Evolutionary conservation across 1,139 yeast genomes (phyloP).

Genomic region (Yamadazyma triangularis): DNA sequence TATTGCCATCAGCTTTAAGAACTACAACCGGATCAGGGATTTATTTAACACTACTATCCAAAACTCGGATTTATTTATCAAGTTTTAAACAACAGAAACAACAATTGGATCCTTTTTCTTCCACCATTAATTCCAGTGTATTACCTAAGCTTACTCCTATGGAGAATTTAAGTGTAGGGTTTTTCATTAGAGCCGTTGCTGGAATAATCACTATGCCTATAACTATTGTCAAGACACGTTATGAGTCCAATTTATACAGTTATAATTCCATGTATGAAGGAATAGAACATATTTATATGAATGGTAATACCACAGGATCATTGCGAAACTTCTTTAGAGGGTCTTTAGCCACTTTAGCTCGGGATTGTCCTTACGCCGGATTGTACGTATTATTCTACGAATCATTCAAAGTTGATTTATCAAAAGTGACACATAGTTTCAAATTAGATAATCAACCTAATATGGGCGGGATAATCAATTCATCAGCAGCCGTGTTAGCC

Average conservation of each 20-base stretch:
- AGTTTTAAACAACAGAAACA: conserved; percentile 15
- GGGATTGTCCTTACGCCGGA: conserved; percentile 98
- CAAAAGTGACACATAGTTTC: conserved; percentile 14
- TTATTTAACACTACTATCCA: conserved; percentile 69
- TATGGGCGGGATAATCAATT: conserved; percentile 56
- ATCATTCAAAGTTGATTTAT: conserved; percentile 47
- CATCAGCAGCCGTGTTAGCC: conserved; percentile 66
- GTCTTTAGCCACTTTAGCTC: conserved; percentile 75
- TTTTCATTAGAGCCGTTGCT: conserved; percentile 71
- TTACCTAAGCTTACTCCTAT: conserved; percentile 69
- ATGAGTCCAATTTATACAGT: conserved; percentile 70
- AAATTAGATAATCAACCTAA: conserved; percentile 5
- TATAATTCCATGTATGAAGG: conserved; percentile 69
- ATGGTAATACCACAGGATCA: conserved; percentile 26
- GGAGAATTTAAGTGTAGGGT: conserved; percentile 76
- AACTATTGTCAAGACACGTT: conserved; percentile 89
- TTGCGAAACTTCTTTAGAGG: conserved; percentile 78
- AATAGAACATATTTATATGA: conserved; percentile 48
- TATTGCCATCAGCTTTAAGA: conserved; percentile 82
- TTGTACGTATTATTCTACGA: conserved; percentile 83
- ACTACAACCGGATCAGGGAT: conserved; percentile 90
- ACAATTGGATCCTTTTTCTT: conserved; percentile 1
- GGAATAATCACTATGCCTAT: conserved; percentile 96
- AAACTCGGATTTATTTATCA: conserved; percentile 53
- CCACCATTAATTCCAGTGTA: conserved; percentile 12